Evolutionary conservation across 257 asterid genomes (phyloP), one percentile per base, ranked within the genome.

Genomic region (Ocimum tenuiflorum): DNA sequence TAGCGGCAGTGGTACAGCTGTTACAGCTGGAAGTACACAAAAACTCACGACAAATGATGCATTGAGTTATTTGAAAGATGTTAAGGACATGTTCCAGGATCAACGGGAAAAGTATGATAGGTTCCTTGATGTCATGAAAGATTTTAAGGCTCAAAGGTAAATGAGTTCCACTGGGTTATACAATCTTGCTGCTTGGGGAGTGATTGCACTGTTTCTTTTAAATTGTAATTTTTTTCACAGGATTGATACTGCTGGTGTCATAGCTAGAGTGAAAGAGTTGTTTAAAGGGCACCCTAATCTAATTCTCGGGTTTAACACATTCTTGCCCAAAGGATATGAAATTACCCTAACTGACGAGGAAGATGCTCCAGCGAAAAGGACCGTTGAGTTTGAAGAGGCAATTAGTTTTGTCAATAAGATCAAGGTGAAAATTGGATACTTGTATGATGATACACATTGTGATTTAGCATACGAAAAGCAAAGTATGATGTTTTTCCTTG

Each of bases 301-400:
- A 45, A 86, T 86, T 52, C 87, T 82, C 68, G 94, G 94, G 31
- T 86, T 86, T 66, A 86, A 86, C 66, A 86, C 89, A 74, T 86
- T 86, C 84, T 77, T 86, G 69, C 94, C 94, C 33, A 86, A 86
- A 79, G 94, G 89, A 35, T 86, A 75, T 60, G 94, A 86, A 76
- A 86, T 86, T 58, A 81, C 94, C 73, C 83, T 83, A 70, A 74
- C 77, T 12, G 89, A 83, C 0, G 89, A 65, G 71, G 92, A 83
- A 63, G 86, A 79, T 62, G 84, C 76, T 71, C 87, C 80, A 31
- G 82, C 87, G 12, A 86, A 83, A 67, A 79, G 78, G 76, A 77
- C 89, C 0, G 89, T 83, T 68, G 94, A 86, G 81, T 86, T 86
- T 57, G 87, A 83, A n/a, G 94, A 86, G 75, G 94, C 94, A 36